Percentiles rank a stretch among this genome's conserved stretches.
Evolutionary conservation across 129 eudicot genomes (phyloP).

Genomic region (Flaveria sonorensis): DNA sequence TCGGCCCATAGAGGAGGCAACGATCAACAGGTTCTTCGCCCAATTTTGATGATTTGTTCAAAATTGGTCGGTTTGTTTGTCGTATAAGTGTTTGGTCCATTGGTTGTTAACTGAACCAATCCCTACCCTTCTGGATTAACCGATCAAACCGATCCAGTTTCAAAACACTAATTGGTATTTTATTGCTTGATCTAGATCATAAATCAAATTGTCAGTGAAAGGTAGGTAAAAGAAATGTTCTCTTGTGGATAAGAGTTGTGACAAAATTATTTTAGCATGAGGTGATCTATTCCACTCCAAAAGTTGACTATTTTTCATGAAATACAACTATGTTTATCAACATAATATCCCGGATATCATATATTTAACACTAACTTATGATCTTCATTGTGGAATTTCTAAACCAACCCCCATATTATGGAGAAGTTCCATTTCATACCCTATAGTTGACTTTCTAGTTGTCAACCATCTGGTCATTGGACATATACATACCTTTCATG

Average conservation of each 20-base stretch:
- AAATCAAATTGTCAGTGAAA: not conserved
- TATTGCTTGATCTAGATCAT: not conserved
- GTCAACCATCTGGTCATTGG: not conserved
- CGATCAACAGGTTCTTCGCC: not conserved
- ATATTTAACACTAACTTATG: not conserved
- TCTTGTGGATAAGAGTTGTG: not conserved
- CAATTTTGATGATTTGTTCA: not conserved
- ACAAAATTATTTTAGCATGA: not conserved
- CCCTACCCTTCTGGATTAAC: not conserved
- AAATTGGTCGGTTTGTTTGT: not conserved
- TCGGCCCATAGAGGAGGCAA: not conserved
- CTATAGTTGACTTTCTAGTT: not conserved
- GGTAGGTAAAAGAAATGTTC: too few species aligned
- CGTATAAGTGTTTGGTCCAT: not conserved
- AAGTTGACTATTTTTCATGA: conserved; percentile 4
- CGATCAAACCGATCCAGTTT: not conserved
- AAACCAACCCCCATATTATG: not conserved
- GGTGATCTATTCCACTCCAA: not conserved
- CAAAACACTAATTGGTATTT: not conserved
- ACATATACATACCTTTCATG: not conserved
- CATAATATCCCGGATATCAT: conserved; percentile 1
- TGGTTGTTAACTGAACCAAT: not conserved
- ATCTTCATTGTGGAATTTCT: not conserved
- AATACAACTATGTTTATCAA: not conserved
- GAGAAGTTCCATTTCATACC: not conserved